Evolutionary conservation across 192 early-diverging fungal genomes (phyloP).

Genomic region (Hyaloraphidium curvatum): DNA sequence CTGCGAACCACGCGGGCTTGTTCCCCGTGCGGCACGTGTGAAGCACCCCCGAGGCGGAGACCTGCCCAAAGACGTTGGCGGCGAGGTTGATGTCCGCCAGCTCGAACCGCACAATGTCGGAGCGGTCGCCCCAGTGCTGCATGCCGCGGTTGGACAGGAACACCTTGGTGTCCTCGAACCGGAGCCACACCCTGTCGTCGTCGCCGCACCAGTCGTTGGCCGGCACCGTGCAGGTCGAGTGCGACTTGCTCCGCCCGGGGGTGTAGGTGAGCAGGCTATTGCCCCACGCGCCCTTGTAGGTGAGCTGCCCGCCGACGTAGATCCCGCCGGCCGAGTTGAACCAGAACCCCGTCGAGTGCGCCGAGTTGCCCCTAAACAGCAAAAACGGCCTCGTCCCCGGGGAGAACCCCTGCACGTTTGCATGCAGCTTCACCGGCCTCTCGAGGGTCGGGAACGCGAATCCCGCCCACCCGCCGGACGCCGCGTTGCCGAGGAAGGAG

Average conservation of each 20-base stretch:
- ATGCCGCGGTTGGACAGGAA: slow-evolving; percentile 14
- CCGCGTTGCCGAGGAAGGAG: slow-evolving; percentile 12
- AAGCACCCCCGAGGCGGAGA: slow-evolving; percentile 8
- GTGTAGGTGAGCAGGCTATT: slow-evolving; percentile 8
- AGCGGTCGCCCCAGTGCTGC: slow-evolving; percentile 12
- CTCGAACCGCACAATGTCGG: slow-evolving; percentile 7
- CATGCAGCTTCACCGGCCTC: slow-evolving; percentile 5
- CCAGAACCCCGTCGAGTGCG: slow-evolving; percentile 14
- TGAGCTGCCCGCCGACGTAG: slow-evolving; percentile 10
- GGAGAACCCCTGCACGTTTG: neutral
- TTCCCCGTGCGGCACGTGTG: slow-evolving; percentile 8
- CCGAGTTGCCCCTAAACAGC: slow-evolving; percentile 13
- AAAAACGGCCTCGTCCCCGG: slow-evolving; percentile 10
- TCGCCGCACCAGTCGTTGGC: neutral
- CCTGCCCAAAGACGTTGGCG: slow-evolving; percentile 15
- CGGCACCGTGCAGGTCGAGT: neutral
- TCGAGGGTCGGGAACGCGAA: slow-evolving; percentile 8
- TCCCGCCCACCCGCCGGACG: slow-evolving; percentile 14
- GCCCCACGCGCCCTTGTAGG: neutral
- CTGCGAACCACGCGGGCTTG: too few species aligned
- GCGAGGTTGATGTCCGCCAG: slow-evolving; percentile 3
- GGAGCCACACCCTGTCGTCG: slow-evolving; percentile 6
- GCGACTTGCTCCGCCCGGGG: slow-evolving; percentile 4
- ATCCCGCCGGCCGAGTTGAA: slow-evolving; percentile 9
- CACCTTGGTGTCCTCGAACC: slow-evolving; percentile 12